These are phyloP conservation scores for Noccaea caerulescens DNA, from an alignment of 345 rosid species.

Conservation along the genomic window DNA sequence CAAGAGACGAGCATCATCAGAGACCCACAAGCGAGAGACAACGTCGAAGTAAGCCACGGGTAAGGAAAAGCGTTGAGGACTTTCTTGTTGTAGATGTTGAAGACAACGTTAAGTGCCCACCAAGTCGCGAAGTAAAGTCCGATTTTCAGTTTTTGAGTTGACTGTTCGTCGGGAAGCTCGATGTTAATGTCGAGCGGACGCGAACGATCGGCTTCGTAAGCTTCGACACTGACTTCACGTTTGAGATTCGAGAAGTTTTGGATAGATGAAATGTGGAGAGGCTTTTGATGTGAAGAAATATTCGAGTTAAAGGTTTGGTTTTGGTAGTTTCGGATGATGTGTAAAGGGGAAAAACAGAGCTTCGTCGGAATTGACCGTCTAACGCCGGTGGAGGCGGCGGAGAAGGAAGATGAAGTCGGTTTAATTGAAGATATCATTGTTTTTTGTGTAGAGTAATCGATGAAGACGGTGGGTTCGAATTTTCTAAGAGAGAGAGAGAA, in stretches of 20 bases:
- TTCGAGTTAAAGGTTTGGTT: slow-evolving; percentile 37
- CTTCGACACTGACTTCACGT: slow-evolving; percentile 50
- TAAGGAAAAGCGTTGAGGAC: slow-evolving; percentile 91
- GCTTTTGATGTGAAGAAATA: slow-evolving; percentile 51
- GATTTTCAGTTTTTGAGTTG: slow-evolving; percentile 59
- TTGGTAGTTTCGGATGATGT: slow-evolving; percentile 41
- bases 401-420: slow-evolving; percentile 40
- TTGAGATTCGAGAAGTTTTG: slow-evolving; percentile 46
- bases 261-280: slow-evolving; percentile 54
- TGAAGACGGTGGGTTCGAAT: slow-evolving; percentile 6
- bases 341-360: slow-evolving; percentile 47
- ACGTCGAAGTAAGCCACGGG: slow-evolving; percentile 95
- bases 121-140: slow-evolving; percentile 90
- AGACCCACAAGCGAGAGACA: slow-evolving; percentile 92
- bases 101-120: slow-evolving; percentile 97
- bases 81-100: slow-evolving; percentile 97
- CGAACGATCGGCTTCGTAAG: slow-evolving; percentile 77
- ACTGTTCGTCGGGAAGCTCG: slow-evolving; percentile 49
- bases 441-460: background rate
- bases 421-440: slow-evolving; percentile 65
- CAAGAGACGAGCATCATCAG: slow-evolving; percentile 86
- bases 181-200: slow-evolving; percentile 62
- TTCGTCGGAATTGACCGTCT: slow-evolving; percentile 33
- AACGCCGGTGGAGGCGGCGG: slow-evolving; percentile 32
- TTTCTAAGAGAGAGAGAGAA: slow-evolving; percentile 7